Base-by-base conservation (phyloP, 441 rosid genomes). In the Pelargonium citronellum region DNA sequence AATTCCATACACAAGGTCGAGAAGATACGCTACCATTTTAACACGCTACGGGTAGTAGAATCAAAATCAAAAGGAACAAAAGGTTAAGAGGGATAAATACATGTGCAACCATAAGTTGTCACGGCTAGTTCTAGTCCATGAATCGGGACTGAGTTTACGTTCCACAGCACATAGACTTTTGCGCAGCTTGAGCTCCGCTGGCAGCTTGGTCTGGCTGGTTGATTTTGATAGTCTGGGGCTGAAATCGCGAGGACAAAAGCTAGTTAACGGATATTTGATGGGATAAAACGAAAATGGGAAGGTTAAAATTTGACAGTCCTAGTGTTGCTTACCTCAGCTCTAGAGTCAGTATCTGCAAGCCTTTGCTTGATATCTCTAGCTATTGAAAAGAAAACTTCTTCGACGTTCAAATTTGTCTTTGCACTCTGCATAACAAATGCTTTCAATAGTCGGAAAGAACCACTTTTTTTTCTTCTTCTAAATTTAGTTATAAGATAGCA, bases 321-420 rank as follows among this genome's bases (percentile, higher is more conserved):
- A 53, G 17, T 15, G 13, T 44, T 53, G 60, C 60, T 5, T 53
- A 53, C 60, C 60, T 53, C 60, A 3, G 60, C 8, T 53, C 17
- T 53, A 53, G 60, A 53, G 60, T 53, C 60, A 5, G 60, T 53
- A 5, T 53, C 60, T 15, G 60, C 16, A 5, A 91, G 91, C 80
- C 97, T 86, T 81, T 88, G 92, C 89, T 88, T 89, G 64, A 89
- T 91, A 69, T 89, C 97, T 79, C 90, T 82, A 37, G 87, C 96
- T 65, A 91, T 88, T 71, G 96, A 88, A 76, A 89, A 88, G 94
- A 91, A 91, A 78, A 88, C 96, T 77, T 91, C 91, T 82, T 91
- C 97, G 75, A 91, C 94, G 67, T 91, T 91, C 71, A 89, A 75
- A 80, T 88, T 89, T 1, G 60, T 53, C n/a, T 13, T 49, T 12